Percentiles rank a stretch among this genome's conserved stretches.
Conservation (phyloP, 2,329 filamentous ascomycete species). For the Hymenoscyphus linearis region DNA sequence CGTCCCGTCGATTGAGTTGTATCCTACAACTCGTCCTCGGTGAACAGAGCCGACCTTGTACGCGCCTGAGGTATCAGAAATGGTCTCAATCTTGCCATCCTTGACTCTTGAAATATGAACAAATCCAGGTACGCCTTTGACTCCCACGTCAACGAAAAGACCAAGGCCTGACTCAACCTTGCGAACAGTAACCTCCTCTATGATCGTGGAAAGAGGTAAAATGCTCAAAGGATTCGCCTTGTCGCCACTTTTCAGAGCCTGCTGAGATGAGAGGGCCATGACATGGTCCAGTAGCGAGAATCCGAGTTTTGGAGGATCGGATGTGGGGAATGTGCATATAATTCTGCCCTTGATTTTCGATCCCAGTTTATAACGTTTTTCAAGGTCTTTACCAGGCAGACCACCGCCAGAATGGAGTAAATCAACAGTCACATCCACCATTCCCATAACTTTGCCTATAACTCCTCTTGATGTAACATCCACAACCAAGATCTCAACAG, state of each 20-base stretch:
- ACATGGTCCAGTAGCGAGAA: conserved; percentile 87
- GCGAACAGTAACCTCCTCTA: conserved; percentile 73
- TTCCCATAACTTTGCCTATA: conserved; percentile 84
- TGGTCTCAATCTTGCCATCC: conserved; percentile 79
- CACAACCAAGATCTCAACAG: conserved; percentile 76
- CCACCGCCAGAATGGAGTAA: conserved; percentile 80
- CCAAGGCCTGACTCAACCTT: conserved; percentile 77
- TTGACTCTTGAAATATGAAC: conserved; percentile 92
- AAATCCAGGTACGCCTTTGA: conserved; percentile 70
- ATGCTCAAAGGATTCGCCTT: conserved; percentile 48
- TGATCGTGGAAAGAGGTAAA: conserved; percentile 66
- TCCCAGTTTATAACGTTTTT: conserved; percentile 74
- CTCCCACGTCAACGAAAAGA: conserved; percentile 69
- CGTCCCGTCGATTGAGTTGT: conserved; percentile 79
- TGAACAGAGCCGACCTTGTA: conserved; percentile 77
- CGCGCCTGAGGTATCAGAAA: conserved; percentile 70
- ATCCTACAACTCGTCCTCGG: conserved; percentile 75
- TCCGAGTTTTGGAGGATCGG: conserved; percentile 76
- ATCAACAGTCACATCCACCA: conserved; percentile 86
- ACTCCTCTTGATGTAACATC: conserved; percentile 72
- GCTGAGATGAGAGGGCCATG: conserved; percentile 48
- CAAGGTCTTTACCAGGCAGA: conserved; percentile 62
- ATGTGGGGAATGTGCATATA: conserved; percentile 77
- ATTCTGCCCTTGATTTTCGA: conserved; percentile 81
- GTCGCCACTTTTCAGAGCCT: conserved; percentile 40